Base-by-base conservation (phyloP, 1,284 basidiomycete species). In the Moesziomyces antarcticus region DNA sequence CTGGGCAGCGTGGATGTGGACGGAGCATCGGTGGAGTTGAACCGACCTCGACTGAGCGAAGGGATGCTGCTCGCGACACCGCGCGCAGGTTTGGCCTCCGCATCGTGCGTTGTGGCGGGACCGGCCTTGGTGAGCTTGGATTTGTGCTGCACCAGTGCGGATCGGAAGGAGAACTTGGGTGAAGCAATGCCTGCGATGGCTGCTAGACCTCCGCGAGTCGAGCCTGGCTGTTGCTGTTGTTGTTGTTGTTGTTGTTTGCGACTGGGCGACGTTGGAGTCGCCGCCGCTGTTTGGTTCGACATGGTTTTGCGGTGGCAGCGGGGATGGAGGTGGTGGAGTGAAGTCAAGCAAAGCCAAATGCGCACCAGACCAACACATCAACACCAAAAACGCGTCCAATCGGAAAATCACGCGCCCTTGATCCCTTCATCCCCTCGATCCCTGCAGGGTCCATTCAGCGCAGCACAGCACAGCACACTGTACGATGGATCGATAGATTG, bases 101-200 rank as follows among this genome's bases (percentile, higher is more conserved):
- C 53, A 25, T 56, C 43, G 35, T 60, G 53, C n/a, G 56, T 47
- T 9, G n/a, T 33, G 18, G 41, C 54, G 53, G 37, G 43, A 54
- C 24, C 14, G 45, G 30, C 14, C 16, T 11, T 27, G 16, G 62
- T 50, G 16, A 56, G 43, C 22, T 70, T 70, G 7, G 53, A 53
- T 18, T 63, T 72, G 37, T 67, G 61, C 27, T 61, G 65, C 1
- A 56, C 51, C 1, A 73, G 35, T 7, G 70, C 70, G 14, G 70
- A 61, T 16, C 56, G 56, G 33, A 73, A 73, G 14, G 70, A 73
- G 49, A 73, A 73, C 41, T 73, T 73, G 27, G 64, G 63, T 10
- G 65, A 56, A 13, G 61, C 54, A 4, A 69, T 44, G 22, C 43
- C 59, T 3, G 51, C 41, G n/a, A 56, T 55, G 24, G 43, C 51